Evolutionary conservation across 768 basidiomycete species (phyloP), one percentile per base, ranked within the genome.

Genomic region (Hygrocybe coccinea): DNA sequence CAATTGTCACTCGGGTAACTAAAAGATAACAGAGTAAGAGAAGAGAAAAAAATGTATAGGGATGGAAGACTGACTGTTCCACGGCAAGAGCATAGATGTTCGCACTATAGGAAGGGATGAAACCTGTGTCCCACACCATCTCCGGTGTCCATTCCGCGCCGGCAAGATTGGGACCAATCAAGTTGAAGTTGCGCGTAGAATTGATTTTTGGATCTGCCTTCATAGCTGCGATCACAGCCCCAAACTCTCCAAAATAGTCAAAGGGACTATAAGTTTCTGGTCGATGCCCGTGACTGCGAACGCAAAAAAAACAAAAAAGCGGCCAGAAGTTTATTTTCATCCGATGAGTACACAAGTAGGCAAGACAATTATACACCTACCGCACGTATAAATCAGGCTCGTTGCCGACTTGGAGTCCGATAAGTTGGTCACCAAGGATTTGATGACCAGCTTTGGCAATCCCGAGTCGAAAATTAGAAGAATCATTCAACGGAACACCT

Each of bases 391-490:
- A 67, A 66, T 82, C 80, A 9, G 73, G 80, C 68, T 90, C 87
- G 67, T 91, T 90, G 1, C 84, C 89, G 4, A 82, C 78, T 66
- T 90, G 86, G 19, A 88, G 70, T 0, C 86, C 89, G 36, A 87
- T 67, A 12, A 92, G 74, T 58, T 78, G 71, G 56, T 82, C 71
- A 0, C 90, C 91, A 0, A 92, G 73, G 56, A 90, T 84, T n/a
- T 67, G 56, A 61, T 90, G 79, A 2, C 82, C 85, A 50, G 73
- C 66, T 61, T 85, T 80, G 5, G 80, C 84, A 44, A 89, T 83
- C 12, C 66, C 72, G 3, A 86, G 69, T 12, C 79, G 71, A 65
- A 79, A 78, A 62, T 83, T 70, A 38, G 71, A 61, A 14, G 81
- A 80, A 51, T 87, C 80, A 61, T 88, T 86, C 70, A 91, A 87